Percentiles rank a stretch among this genome's conserved stretches.
Evolutionary conservation across 2,329 filamentous ascomycete species (phyloP).

Genomic region (Pseudogymnoascus sp.): DNA sequence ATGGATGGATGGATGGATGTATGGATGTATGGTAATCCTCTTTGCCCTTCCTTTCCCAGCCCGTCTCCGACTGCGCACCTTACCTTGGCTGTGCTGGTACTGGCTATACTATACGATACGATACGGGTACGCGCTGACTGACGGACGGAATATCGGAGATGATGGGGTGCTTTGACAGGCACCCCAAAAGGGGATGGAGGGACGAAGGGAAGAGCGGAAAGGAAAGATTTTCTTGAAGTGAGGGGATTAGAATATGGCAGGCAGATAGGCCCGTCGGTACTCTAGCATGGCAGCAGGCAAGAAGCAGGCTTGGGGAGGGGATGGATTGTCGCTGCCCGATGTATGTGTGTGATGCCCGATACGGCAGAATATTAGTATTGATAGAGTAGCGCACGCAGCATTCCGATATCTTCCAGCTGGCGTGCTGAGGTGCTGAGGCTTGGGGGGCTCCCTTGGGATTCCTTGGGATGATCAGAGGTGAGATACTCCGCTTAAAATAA

Average conservation of each 20-base stretch:
- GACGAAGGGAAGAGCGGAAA: background rate
- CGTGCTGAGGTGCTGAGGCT: background rate
- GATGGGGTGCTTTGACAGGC: background rate
- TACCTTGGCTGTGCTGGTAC: background rate
- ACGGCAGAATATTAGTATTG: background rate
- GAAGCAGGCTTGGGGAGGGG: background rate
- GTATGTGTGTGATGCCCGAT: conserved; percentile 4
- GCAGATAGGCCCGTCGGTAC: too few relatives aligned
- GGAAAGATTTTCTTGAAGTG: background rate
- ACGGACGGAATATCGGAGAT: background rate
- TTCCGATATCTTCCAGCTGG: conserved; percentile 8
- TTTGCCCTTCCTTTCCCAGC: too few relatives aligned
- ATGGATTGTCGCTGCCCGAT: background rate
- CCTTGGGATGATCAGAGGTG: background rate
- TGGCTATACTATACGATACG: too few relatives aligned
- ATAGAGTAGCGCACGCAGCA: background rate
- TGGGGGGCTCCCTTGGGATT: background rate
- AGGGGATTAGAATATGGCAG: background rate
- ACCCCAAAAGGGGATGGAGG: background rate
- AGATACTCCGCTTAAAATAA: conserved; percentile 5
- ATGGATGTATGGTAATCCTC: background rate
- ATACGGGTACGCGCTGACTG: background rate
- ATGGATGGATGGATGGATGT: background rate
- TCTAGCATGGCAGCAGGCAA: too few relatives aligned
- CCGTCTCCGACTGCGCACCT: background rate